phyloP scores from a whole-genome alignment of 805 yeast species.

The Metschnikowia cerradonensis region DNA sequence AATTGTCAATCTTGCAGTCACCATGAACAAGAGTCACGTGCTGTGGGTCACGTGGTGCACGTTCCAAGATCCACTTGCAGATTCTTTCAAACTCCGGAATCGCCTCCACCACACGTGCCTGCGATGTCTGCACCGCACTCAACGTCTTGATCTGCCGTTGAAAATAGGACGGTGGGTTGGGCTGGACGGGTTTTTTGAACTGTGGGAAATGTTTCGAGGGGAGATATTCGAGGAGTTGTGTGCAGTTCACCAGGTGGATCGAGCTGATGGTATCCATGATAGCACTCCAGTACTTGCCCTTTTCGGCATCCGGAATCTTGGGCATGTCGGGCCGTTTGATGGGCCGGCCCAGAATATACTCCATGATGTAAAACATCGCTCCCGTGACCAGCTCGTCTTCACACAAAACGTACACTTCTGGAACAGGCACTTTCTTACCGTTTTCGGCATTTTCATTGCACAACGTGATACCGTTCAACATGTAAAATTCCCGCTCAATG shows the following conservation, averaged over 20 bases:
- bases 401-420: constrained; percentile 48
- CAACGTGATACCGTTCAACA: constrained; percentile 38
- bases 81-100: constrained; percentile 46
- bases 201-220: constrained; percentile 46
- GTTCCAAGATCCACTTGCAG: constrained; percentile 37
- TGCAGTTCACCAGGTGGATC: constrained; percentile 48
- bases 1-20: constrained; percentile 60
- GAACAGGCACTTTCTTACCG: constrained; percentile 46
- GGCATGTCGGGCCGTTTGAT: constrained; percentile 52
- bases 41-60: constrained; percentile 47
- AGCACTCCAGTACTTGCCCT: constrained; percentile 40
- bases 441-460: constrained; percentile 21
- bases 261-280: constrained; percentile 45
- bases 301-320: constrained; percentile 24
- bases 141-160: constrained; percentile 51
- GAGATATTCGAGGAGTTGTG: constrained; percentile 36
- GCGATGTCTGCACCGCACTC: constrained; percentile 37
- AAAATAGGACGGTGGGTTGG: constrained; percentile 37
- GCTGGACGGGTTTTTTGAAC: constrained; percentile 22
- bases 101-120: constrained; percentile 37
- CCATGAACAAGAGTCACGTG: constrained; percentile 54
- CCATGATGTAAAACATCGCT: constrained; percentile 57
- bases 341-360: constrained; percentile 52
- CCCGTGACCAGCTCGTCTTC: constrained; percentile 55
- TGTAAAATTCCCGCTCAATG: constrained; percentile 56